phyloP scores from a whole-genome alignment of 371 early-diverging fungal species.

The Umbelopsis sp. region DNA sequence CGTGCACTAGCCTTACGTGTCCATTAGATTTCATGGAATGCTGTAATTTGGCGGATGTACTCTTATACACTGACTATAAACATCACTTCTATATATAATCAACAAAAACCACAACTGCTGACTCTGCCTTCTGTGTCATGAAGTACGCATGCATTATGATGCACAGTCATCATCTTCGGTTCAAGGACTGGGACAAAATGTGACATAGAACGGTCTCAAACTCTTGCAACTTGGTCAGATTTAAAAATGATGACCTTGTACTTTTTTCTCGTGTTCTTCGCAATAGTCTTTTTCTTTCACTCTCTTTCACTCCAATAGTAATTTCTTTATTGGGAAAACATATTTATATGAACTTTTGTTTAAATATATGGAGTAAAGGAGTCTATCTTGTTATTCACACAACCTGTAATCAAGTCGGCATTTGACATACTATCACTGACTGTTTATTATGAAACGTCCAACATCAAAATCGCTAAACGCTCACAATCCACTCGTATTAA shows the following conservation, averaged over 20 bases:
- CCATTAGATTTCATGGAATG: too few species aligned
- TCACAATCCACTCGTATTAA: background rate
- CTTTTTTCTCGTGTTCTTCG: background rate
- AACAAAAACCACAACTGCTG: too few species aligned
- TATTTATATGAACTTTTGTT: background rate
- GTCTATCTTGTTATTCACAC: background rate
- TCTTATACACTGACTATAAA: too few species aligned
- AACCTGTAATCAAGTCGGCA: background rate
- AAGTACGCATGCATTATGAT: too few species aligned
- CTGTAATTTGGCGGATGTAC: too few species aligned
- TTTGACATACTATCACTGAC: background rate
- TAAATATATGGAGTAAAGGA: background rate
- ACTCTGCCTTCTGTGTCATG: too few species aligned
- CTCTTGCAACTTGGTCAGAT: background rate
- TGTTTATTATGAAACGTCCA: background rate
- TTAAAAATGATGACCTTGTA: constrained; percentile 3
- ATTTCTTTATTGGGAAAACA: background rate
- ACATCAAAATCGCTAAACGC: background rate
- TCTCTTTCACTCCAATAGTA: background rate
- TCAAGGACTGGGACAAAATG: too few species aligned
- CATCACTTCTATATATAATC: too few species aligned
- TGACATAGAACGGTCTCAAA: too few species aligned
- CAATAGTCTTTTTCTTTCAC: background rate
- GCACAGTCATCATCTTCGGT: too few species aligned
- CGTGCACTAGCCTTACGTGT: too few species aligned